phyloP scores from a whole-genome alignment of 164 flowering plant species.

The Houttuynia cordata region DNA sequence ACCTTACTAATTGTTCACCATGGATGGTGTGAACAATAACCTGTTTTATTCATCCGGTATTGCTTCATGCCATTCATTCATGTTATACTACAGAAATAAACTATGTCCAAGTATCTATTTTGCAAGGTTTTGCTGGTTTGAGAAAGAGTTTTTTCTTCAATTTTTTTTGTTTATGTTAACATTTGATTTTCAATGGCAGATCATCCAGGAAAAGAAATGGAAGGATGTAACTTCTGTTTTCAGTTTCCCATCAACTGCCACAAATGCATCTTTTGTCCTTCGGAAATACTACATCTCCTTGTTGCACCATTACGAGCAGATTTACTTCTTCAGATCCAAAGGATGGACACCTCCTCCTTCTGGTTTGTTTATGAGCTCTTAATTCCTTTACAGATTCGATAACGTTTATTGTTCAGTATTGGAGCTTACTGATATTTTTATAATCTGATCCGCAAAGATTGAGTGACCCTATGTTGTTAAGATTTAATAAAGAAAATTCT shows the following conservation, averaged over 20 bases:
- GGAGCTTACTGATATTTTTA: no score
- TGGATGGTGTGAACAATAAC: no score
- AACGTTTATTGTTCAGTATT: no score
- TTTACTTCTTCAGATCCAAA: constrained; percentile 59
- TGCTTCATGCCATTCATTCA: no score
- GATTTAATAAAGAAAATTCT: no score
- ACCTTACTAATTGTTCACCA: no score
- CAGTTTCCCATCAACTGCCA: constrained; percentile 86
- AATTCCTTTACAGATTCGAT: not conserved
- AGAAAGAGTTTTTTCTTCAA: not conserved
- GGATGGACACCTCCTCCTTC: constrained; percentile 35
- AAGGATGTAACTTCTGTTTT: constrained; percentile 87
- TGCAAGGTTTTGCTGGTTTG: no score
- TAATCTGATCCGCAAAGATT: no score
- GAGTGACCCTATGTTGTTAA: no score
- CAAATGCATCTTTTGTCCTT: constrained; percentile 91
- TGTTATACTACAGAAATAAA: no score
- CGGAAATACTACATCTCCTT: constrained; percentile 79
- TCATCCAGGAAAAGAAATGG: constrained; percentile 71
- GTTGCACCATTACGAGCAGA: constrained; percentile 76
- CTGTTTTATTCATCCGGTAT: no score
- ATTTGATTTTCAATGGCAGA: constrained; percentile 21
- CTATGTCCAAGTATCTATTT: no score
- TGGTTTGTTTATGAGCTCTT: constrained; percentile 21
- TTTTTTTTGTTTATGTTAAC: not conserved